These are phyloP conservation scores for Handroanthus guayacan DNA, from an alignment of 257 asterid genomes.

Conservation along the genomic window DNA sequence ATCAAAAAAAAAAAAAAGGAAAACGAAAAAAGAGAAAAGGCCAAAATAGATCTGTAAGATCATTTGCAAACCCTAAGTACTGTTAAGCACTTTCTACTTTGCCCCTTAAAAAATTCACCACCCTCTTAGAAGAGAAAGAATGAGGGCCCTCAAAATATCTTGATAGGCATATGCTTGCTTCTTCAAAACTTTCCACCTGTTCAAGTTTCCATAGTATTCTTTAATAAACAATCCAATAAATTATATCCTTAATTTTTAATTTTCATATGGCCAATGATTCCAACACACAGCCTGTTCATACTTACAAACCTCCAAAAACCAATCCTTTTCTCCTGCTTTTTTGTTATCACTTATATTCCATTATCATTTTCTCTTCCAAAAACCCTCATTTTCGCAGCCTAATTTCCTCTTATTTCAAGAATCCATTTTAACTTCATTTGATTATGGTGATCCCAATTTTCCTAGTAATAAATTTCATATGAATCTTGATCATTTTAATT, in stretches of 20 bases:
- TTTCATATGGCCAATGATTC: slow-evolving; percentile 17
- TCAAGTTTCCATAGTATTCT: not conserved
- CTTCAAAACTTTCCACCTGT: slow-evolving; percentile 35
- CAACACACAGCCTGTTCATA: slow-evolving; percentile 10
- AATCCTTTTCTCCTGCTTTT: slow-evolving; percentile 18
- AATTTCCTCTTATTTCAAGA: not conserved
- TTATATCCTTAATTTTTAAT: slow-evolving; percentile 16
- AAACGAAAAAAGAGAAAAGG: no score
- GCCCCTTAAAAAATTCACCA: no score
- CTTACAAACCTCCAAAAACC: not conserved
- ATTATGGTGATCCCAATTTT: no score
- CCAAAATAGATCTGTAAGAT: no score
- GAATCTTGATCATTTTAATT: slow-evolving; percentile 24
- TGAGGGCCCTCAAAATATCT: slow-evolving; percentile 43
- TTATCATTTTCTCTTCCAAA: not conserved
- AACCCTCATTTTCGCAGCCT: slow-evolving; percentile 3
- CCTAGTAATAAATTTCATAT: not conserved
- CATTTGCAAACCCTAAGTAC: no score
- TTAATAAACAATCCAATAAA: slow-evolving; percentile 12
- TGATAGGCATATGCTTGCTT: not conserved
- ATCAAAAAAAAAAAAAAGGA: no score
- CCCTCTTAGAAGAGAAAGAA: slow-evolving; percentile 26
- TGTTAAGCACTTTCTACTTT: no score
- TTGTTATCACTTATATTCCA: no score
- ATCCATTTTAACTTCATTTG: not conserved